Evolutionary conservation across 1,284 basidiomycete species (phyloP), one percentile per base, ranked within the genome.

Genomic region (Boletus semigastroideus): DNA sequence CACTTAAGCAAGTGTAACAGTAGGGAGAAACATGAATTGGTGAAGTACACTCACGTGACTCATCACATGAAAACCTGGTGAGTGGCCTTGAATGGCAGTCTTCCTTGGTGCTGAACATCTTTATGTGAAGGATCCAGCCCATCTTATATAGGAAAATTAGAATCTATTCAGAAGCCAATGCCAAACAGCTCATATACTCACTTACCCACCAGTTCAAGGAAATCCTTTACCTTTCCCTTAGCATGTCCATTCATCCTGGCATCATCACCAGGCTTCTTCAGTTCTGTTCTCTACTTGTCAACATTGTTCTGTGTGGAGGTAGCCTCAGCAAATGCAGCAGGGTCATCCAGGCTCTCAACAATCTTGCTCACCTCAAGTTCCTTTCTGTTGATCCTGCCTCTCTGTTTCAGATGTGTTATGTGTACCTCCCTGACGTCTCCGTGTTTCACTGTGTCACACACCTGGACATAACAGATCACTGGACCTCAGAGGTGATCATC

Each of bases 131-230:
- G n/a, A 11, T 48, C 2, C 6, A 25, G 39, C 31, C 31, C 13
- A 34, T 48, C 9, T 17, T 48, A 19, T 48, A 39, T 17, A 46
- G 45, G 9, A 46, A 46, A 20, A 46, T 46, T 9, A 38, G 36
- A 3, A 19, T 46, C 11, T 13, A 8, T 12, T 46, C 12, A 0
- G 36, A 37, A 4, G 6, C n/a, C 25, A 13, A 28, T 4, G 13
- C 34, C 2, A 3, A 27, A 17, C 3, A 4, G 7, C 25, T 46
- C n/a, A 19, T 46, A 27, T 19, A 14, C 36, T 46, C 16, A 20
- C 38, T 48, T n/a, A 31, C 30, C 19, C 2, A 12, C n/a, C 9
- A 20, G 36, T 12, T 5, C 17, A 34, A 48, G 17, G 10, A 20
- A 14, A 8, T 36, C 25, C 33, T 36, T 7, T 42, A 27, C 11